A percentile compares a stretch with the other conserved stretches of the same genome.
Conservation (phyloP, 192 early-diverging fungal species). For the Backusella macrospora region DNA sequence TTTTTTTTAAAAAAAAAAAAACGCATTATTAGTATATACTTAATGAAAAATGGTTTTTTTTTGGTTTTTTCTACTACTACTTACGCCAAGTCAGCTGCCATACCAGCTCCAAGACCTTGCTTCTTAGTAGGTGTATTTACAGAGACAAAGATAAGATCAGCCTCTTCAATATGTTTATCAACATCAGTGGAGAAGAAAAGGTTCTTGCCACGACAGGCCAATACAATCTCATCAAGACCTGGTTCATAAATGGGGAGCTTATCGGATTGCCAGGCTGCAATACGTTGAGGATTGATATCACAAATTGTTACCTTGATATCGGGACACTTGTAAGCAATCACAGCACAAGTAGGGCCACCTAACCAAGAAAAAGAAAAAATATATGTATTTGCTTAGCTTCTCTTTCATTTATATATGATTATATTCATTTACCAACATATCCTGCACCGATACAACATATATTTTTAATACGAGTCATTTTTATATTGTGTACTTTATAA, state of each 20-base stretch:
- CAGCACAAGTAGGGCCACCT: conserved; percentile 91
- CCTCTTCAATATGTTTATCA: conserved; percentile 71
- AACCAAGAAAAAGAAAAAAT: not conserved
- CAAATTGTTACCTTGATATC: conserved; percentile 88
- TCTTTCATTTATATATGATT: not conserved
- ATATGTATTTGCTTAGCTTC: not conserved
- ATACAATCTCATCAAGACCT: conserved; percentile 86
- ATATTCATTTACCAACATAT: conserved; percentile 77
- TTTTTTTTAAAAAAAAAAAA: not conserved
- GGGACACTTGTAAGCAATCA: conserved; percentile 88
- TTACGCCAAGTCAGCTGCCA: conserved; percentile 81
- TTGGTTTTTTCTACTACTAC: conserved; percentile 20
- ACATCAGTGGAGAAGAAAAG: conserved; percentile 87
- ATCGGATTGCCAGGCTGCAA: conserved; percentile 88
- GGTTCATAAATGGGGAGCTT: conserved; percentile 92
- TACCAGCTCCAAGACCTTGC: conserved; percentile 72
- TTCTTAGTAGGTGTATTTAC: conserved; percentile 92
- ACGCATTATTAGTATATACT: too few species aligned
- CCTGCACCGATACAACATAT: conserved; percentile 96
- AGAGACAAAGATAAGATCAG: conserved; percentile 89
- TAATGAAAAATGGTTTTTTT: too few species aligned
- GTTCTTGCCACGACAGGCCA: conserved; percentile 71
- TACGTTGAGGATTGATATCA: conserved; percentile 76
- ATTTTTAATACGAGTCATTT: conserved; percentile 44
- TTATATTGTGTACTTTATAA: not conserved